Percentiles rank a stretch among this genome's conserved stretches.
Conservation (phyloP, 2,329 filamentous ascomycete species). For the Graphium sp. region DNA sequence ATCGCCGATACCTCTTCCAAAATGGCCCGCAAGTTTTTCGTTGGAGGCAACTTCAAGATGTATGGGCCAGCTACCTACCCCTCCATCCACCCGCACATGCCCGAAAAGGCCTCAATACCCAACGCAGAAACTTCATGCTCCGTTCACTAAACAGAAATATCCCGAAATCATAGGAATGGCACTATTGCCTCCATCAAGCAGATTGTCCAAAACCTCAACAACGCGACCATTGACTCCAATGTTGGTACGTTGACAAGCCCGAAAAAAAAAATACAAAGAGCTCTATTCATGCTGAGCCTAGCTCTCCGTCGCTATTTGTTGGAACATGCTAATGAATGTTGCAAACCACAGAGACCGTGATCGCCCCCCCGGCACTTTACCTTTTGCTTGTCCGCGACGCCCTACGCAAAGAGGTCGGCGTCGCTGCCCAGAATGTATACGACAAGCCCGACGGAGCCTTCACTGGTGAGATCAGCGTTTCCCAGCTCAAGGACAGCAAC, state of each 20-base stretch:
- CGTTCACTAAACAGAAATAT: neutral
- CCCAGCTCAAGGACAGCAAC: slow-evolving; percentile 76
- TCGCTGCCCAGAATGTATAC: slow-evolving; percentile 93
- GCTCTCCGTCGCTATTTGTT: too few species aligned
- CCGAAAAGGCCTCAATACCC: neutral
- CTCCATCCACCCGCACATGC: slow-evolving; percentile 6
- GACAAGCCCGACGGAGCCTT: slow-evolving; percentile 94
- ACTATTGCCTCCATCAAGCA: slow-evolving; percentile 75
- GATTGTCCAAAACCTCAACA: slow-evolving; percentile 81
- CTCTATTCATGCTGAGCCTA: neutral
- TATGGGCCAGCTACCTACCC: slow-evolving; percentile 27
- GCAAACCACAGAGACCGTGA: slow-evolving; percentile 83
- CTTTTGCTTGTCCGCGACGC: slow-evolving; percentile 72
- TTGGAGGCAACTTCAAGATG: slow-evolving; percentile 99
- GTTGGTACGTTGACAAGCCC: slow-evolving; percentile 35
- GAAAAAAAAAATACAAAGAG: slow-evolving; percentile 4
- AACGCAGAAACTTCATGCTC: neutral
- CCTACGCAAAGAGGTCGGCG: slow-evolving; percentile 59
- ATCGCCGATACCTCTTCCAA: too few species aligned
- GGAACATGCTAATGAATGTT: too few species aligned
- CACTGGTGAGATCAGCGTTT: slow-evolving; percentile 89
- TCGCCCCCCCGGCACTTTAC: slow-evolving; percentile 82
- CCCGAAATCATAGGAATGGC: slow-evolving; percentile 57
- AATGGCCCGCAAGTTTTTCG: slow-evolving; percentile 94
- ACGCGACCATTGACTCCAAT: slow-evolving; percentile 62